A percentile compares a stretch with the other conserved stretches of the same genome.
Evolutionary conservation across 352 stramenopile genomes (phyloP).

Genomic region (Phytopythium cucurbitacearum): DNA sequence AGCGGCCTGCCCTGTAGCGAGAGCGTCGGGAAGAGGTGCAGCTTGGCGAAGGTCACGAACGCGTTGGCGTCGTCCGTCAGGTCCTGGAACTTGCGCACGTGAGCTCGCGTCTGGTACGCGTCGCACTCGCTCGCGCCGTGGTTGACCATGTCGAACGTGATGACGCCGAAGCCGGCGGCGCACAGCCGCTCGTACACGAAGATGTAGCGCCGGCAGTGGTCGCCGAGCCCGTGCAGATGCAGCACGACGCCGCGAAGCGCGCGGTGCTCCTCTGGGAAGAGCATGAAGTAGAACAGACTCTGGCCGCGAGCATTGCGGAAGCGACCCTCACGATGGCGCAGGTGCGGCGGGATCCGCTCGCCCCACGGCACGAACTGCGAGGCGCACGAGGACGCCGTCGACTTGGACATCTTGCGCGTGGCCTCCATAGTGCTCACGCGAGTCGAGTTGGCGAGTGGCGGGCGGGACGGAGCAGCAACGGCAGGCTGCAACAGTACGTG

Average conservation of each 20-base stretch:
- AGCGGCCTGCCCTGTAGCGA: constrained; percentile 5
- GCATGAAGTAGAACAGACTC: constrained; percentile 38
- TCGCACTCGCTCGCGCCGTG: constrained; percentile 42
- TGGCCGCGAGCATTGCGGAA: constrained; percentile 38
- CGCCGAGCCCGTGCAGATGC: constrained; percentile 53
- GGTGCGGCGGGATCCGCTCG: constrained; percentile 14
- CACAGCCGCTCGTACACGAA: constrained; percentile 41
- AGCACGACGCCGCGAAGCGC: constrained; percentile 39
- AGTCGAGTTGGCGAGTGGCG: no score
- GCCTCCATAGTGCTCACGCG: neutral
- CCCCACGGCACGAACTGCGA: neutral
- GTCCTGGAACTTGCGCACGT: constrained; percentile 23
- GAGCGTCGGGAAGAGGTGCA: constrained; percentile 8
- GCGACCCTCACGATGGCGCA: constrained; percentile 24
- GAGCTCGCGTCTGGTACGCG: constrained; percentile 17
- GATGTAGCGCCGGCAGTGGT: constrained; percentile 45
- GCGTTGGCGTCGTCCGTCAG: constrained; percentile 34
- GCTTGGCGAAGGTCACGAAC: constrained; percentile 31
- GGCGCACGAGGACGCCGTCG: constrained; percentile 1
- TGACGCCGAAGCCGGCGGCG: constrained; percentile 35
- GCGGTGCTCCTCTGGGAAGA: constrained; percentile 31
- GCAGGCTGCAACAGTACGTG: no score
- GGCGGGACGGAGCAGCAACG: no score
- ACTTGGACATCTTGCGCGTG: neutral
- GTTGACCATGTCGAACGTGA: constrained; percentile 47